Conservation (phyloP, 257 asterid genomes). For the Sherardia arvensis region DNA sequence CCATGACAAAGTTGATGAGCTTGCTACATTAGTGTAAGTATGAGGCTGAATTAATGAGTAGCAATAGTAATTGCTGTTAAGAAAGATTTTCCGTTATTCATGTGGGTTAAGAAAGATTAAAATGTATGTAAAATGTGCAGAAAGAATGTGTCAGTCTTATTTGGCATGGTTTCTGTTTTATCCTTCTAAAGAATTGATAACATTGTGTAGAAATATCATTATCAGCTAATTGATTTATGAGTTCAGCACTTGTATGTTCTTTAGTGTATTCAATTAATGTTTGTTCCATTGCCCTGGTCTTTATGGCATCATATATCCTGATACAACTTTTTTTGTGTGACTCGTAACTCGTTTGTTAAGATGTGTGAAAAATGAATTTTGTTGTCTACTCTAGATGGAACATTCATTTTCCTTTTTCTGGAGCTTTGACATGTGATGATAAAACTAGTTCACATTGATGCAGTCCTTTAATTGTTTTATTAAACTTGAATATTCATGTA, state of each 20-base stretch:
- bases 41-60: not conserved
- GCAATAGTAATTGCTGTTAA: constrained; percentile 12
- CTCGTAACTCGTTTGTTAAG: not conserved
- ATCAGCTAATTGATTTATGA: not conserved
- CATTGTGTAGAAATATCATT: not conserved
- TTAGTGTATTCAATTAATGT: not conserved
- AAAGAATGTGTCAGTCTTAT: not conserved
- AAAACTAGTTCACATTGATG: not conserved
- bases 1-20: constrained; percentile 60
- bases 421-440: not conserved
- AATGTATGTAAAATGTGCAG: not conserved
- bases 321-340: not conserved
- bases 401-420: not conserved
- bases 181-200: not conserved
- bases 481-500: too few relatives aligned
- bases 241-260: not conserved
- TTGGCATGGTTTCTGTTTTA: not conserved
- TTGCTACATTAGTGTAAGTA: constrained; percentile 69
- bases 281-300: not conserved
- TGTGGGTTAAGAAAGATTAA: not conserved
- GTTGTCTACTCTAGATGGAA: too few relatives aligned
- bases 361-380: not conserved
- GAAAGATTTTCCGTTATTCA: constrained; percentile 30
- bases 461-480: not conserved
- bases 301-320: not conserved